Percentiles rank a stretch among this genome's conserved stretches.
Evolutionary conservation across 2,329 filamentous ascomycete genomes (phyloP).

Genomic region (Beauveria asiatica): DNA sequence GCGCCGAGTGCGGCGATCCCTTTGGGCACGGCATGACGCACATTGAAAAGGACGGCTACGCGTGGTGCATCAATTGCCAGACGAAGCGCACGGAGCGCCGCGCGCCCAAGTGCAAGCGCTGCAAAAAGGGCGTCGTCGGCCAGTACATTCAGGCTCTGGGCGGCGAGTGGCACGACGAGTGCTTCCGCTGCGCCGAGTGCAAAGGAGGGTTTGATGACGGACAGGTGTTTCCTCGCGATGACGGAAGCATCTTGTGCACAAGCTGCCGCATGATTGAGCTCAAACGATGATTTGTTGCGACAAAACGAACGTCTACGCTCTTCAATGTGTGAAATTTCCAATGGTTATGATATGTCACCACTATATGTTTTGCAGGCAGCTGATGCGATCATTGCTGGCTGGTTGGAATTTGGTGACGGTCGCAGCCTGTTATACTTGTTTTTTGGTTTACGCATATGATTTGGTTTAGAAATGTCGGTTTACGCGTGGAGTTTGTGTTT

Average conservation of each 20-base stretch:
- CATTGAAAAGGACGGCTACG: slow-evolving; percentile 94
- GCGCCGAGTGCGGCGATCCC: slow-evolving; percentile 94
- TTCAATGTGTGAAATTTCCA: neutral
- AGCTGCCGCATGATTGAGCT: slow-evolving; percentile 50
- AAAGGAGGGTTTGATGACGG: slow-evolving; percentile 54
- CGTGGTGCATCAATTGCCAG: slow-evolving; percentile 92
- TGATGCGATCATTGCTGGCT: neutral
- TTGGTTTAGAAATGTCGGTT: neutral
- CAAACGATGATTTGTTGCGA: slow-evolving; percentile 34
- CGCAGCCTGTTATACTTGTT: neutral
- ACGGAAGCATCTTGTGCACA: slow-evolving; percentile 50
- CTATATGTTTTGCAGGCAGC: neutral
- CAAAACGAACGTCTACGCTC: neutral
- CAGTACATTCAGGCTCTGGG: slow-evolving; percentile 84
- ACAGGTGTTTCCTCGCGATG: slow-evolving; percentile 54
- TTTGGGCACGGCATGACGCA: slow-evolving; percentile 65
- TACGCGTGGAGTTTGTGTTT: neutral
- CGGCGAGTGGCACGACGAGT: slow-evolving; percentile 86
- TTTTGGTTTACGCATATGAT: neutral
- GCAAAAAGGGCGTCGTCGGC: slow-evolving; percentile 75
- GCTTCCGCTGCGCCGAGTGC: slow-evolving; percentile 71
- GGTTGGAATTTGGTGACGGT: neutral
- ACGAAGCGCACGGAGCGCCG: slow-evolving; percentile 84
- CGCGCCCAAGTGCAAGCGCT: slow-evolving; percentile 80
- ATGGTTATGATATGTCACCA: neutral